These are phyloP conservation scores for Craspedostauros australis DNA, from an alignment of 108 stramenopile species.

Conservation along the genomic window DNA sequence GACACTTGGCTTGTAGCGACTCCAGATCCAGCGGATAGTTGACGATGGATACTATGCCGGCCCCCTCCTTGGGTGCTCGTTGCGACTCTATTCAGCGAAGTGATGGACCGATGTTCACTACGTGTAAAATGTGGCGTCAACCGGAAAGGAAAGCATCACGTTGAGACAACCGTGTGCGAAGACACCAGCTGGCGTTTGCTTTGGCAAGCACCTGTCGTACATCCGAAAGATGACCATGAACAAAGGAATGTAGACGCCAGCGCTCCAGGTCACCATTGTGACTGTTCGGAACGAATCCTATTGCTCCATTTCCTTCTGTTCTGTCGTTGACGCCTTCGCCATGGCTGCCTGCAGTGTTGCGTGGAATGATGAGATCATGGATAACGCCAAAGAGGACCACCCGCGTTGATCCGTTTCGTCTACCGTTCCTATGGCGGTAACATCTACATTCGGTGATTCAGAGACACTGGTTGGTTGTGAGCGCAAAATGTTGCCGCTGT, in stretches of 20 bases:
- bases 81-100: not conserved
- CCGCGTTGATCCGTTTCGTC: not conserved
- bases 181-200: not conserved
- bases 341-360: no score
- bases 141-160: conserved; percentile 1
- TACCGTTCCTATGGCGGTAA: no score
- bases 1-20: not conserved
- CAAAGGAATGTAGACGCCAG: conserved; percentile 1
- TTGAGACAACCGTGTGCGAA: not conserved
- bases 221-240: conserved; percentile 5
- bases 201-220: not conserved
- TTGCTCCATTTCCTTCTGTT: no score
- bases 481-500: no score
- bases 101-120: conserved; percentile 22
- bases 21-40: conserved; percentile 5
- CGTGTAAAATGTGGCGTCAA: conserved; percentile 12
- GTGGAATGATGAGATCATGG: no score
- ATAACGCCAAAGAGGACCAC: no score
- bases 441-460: no score
- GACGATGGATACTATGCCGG: no score
- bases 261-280: conserved; percentile 12
- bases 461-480: no score
- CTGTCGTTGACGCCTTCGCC: no score
- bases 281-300: conserved; percentile 11
- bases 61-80: not conserved